Conservation (phyloP, 2,329 filamentous ascomycete genomes). For the Talaromyces sp. region DNA sequence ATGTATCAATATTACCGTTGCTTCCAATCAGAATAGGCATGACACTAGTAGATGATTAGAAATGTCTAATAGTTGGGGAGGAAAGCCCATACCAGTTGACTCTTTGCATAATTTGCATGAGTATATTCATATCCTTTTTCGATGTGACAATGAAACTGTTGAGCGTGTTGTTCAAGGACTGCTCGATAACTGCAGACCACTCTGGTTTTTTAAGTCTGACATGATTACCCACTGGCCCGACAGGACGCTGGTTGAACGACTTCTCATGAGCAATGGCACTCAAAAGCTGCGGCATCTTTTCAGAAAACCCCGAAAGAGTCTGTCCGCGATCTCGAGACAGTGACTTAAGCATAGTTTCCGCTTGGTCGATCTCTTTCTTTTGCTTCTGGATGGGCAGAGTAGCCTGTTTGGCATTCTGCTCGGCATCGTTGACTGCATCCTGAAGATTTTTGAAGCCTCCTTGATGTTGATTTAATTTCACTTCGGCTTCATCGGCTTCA, state of each 20-base stretch:
- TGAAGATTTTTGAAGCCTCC: constrained; percentile 34
- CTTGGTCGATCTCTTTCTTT: constrained; percentile 52
- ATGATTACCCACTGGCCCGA: constrained; percentile 79
- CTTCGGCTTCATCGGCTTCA: constrained; percentile 45
- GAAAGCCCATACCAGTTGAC: constrained; percentile 48
- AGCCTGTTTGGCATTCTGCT: constrained; percentile 29
- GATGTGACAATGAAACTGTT: constrained; percentile 78
- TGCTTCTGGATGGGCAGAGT: constrained; percentile 41
- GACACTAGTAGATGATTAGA: constrained; percentile 35
- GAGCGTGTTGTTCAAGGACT: constrained; percentile 64
- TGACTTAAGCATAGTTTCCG: constrained; percentile 50
- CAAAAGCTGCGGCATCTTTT: constrained; percentile 61
- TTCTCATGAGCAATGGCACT: constrained; percentile 65
- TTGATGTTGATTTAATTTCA: constrained; percentile 42
- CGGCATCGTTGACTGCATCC: constrained; percentile 33
- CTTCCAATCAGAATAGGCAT: constrained; percentile 65
- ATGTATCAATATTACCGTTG: constrained; percentile 54
- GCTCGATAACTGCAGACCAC: constrained; percentile 82
- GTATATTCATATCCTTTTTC: constrained; percentile 68
- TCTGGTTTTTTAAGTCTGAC: constrained; percentile 72
- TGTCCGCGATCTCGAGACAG: constrained; percentile 59
- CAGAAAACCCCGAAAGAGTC: constrained; percentile 62
- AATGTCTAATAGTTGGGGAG: neutral
- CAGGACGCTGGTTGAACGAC: constrained; percentile 66
- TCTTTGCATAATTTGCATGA: constrained; percentile 64